Evolutionary conservation across 2,329 filamentous ascomycete genomes (phyloP).

Genomic region (Chaetomium strumarium): DNA sequence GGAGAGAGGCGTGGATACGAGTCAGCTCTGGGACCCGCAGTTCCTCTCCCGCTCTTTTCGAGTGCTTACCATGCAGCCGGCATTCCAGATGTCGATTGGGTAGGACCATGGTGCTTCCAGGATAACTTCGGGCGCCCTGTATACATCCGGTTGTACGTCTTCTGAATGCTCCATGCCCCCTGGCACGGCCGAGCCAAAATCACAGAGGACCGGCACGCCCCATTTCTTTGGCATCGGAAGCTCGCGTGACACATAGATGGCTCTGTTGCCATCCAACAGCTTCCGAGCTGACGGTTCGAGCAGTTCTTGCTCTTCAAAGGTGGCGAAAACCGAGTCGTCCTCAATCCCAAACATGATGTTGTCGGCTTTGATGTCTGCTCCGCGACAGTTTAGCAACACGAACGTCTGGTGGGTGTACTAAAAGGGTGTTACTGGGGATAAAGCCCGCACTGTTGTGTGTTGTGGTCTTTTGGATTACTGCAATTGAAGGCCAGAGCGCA

Average conservation of each 20-base stretch:
- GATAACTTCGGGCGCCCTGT: constrained; percentile 43
- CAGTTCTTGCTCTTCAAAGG: constrained; percentile 25
- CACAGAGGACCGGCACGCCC: constrained; percentile 39
- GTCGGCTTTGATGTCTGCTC: constrained; percentile 2
- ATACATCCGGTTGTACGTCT: constrained; percentile 36
- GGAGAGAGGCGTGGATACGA: background rate
- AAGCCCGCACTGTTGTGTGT: too few relatives aligned
- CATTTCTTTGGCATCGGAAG: constrained; percentile 30
- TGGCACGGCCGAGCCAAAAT: constrained; percentile 42
- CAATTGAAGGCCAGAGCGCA: too few relatives aligned
- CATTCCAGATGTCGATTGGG: constrained; percentile 47
- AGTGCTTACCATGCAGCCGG: constrained; percentile 41
- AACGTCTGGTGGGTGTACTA: too few relatives aligned
- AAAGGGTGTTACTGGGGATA: too few relatives aligned
- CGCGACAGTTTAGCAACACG: too few relatives aligned
- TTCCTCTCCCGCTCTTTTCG: too few relatives aligned
- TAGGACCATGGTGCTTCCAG: constrained; percentile 40
- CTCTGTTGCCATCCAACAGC: constrained; percentile 31
- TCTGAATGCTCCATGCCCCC: constrained; percentile 32
- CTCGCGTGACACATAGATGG: constrained; percentile 39
- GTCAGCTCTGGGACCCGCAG: too few relatives aligned
- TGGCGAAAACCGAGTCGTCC: background rate
- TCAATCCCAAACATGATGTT: constrained; percentile 6
- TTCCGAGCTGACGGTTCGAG: constrained; percentile 38
- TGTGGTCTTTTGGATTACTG: too few relatives aligned